Conservation (phyloP, 2,329 filamentous ascomycete genomes). For the Calonectria hongkongensis region DNA sequence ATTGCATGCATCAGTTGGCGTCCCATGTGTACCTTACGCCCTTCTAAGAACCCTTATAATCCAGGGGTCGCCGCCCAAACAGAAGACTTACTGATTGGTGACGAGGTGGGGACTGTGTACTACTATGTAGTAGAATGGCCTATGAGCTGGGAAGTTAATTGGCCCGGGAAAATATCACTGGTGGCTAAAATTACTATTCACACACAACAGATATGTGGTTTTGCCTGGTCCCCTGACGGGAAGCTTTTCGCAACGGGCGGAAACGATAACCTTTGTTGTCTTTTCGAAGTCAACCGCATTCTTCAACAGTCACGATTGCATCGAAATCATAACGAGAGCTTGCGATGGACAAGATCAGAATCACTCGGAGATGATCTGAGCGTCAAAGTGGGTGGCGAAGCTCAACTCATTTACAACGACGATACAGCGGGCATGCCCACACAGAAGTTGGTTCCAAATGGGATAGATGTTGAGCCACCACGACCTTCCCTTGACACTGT, state of each 20-base stretch:
- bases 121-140: constrained; percentile 95
- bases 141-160: constrained; percentile 78
- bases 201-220: constrained; percentile 91
- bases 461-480: constrained; percentile 47
- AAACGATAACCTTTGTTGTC: constrained; percentile 92
- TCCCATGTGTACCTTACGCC: constrained; percentile 74
- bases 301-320: constrained; percentile 54
- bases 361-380: constrained; percentile 36
- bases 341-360: constrained; percentile 29
- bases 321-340: constrained; percentile 17
- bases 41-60: constrained; percentile 70
- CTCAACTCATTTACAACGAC: constrained; percentile 28
- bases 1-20: constrained; percentile 90
- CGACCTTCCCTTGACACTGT: constrained; percentile 60
- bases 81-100: constrained; percentile 91
- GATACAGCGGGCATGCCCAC: constrained; percentile 1
- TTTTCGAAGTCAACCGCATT: constrained; percentile 83
- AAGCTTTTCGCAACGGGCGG: constrained; percentile 88
- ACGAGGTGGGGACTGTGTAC: constrained; percentile 87
- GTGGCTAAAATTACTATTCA: constrained; percentile 87
- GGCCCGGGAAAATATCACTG: constrained; percentile 86
- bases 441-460: constrained; percentile 1
- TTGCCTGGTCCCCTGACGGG: constrained; percentile 90
- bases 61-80: constrained; percentile 74
- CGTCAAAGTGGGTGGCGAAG: constrained; percentile 37